Evolutionary conservation across 2,329 filamentous ascomycete genomes (phyloP).

Genomic region (Trichoderma brevicompactum): DNA sequence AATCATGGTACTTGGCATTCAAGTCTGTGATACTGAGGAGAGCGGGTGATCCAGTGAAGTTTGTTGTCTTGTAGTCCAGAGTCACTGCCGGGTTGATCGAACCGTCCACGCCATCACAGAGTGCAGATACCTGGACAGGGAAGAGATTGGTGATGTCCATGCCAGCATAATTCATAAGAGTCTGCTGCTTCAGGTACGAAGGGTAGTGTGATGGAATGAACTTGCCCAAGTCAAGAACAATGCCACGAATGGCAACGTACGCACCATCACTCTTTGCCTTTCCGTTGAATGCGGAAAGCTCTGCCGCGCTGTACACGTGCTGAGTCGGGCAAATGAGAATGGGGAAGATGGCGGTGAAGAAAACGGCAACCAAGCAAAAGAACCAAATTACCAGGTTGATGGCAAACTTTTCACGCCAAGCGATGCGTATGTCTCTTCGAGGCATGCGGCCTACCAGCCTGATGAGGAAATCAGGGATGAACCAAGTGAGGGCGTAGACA

Average conservation of each 20-base stretch:
- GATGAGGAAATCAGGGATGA: constrained; percentile 83
- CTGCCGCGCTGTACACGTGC: constrained; percentile 78
- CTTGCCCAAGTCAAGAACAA: constrained; percentile 79
- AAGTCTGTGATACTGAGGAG: constrained; percentile 69
- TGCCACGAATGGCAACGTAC: constrained; percentile 85
- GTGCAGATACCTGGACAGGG: constrained; percentile 88
- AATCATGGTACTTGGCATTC: constrained; percentile 88
- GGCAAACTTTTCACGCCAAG: constrained; percentile 96
- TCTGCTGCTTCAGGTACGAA: constrained; percentile 59
- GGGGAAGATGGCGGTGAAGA: constrained; percentile 91
- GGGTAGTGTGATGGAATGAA: constrained; percentile 79
- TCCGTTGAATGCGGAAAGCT: constrained; percentile 76
- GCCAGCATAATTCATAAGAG: constrained; percentile 80
- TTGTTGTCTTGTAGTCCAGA: constrained; percentile 79
- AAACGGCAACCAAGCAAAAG: constrained; percentile 74
- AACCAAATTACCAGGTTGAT: constrained; percentile 99
- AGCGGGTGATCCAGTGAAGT: constrained; percentile 69
- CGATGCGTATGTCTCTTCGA: constrained; percentile 87
- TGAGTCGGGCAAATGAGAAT: constrained; percentile 88
- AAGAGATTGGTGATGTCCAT: constrained; percentile 87
- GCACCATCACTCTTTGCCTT: constrained; percentile 62
- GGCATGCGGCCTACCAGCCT: constrained; percentile 79
- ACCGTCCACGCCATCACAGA: constrained; percentile 79
- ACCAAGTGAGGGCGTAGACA: constrained; percentile 84
- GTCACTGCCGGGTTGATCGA: constrained; percentile 71